Conservation (phyloP, 225 moss, liverwort and hornwort species). For the Bryoerythrophyllum caledonicum region DNA sequence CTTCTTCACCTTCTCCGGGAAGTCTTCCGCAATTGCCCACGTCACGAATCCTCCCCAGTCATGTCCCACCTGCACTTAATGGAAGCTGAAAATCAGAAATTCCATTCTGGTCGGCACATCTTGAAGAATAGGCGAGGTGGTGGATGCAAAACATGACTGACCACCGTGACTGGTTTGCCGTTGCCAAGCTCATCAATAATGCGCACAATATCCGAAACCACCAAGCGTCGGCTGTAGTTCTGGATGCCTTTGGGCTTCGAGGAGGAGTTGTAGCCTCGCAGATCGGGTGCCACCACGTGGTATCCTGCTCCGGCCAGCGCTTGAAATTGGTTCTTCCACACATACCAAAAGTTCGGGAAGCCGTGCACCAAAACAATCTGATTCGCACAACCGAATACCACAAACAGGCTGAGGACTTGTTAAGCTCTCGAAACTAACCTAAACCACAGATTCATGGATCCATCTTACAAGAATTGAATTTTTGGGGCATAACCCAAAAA, state of each 20-base stretch:
- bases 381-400: conserved; percentile 2
- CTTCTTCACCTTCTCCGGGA: conserved; percentile 67
- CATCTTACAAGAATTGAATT: background rate
- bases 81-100: background rate
- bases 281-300: conserved; percentile 73
- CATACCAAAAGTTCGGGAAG: conserved; percentile 85
- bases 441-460: background rate
- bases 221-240: conserved; percentile 43
- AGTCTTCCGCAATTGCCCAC: conserved; percentile 78
- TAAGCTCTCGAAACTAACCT: background rate
- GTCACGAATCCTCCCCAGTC: conserved; percentile 76
- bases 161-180: conserved; percentile 68
- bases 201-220: conserved; percentile 60
- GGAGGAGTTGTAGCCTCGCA: conserved; percentile 79
- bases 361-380: conserved; percentile 81
- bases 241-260: conserved; percentile 54
- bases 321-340: conserved; percentile 79
- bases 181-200: conserved; percentile 65
- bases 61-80: conserved; percentile 69
- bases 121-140: background rate
- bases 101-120: background rate
- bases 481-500: background rate
- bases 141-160: conserved; percentile 29
- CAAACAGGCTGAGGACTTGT: conserved; percentile 3
- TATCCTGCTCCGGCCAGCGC: conserved; percentile 70